Evolutionary conservation across 148 eudicot genomes (phyloP).

Genomic region (Silene uniflora): DNA sequence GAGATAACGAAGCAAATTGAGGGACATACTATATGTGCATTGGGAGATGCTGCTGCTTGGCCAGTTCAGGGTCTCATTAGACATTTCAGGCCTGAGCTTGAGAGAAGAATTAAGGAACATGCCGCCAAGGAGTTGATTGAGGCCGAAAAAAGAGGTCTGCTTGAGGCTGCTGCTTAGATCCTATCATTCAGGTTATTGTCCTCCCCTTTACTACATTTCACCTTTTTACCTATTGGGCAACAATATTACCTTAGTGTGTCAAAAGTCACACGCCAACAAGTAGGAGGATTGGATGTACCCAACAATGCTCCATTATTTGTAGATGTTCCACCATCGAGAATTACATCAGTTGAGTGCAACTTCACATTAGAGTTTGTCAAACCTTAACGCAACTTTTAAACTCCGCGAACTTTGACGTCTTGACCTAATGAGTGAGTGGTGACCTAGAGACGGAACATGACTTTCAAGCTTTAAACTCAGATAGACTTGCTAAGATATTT

Average conservation of each 20-base stretch:
- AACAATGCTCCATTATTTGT: too few relatives aligned
- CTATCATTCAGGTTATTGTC: conserved; percentile 36
- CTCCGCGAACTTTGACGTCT: background rate
- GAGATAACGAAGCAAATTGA: conserved; percentile 95
- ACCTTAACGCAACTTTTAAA: background rate
- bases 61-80: conserved; percentile 97
- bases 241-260: too few relatives aligned
- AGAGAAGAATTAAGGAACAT: conserved; percentile 75
- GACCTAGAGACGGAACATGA: too few relatives aligned
- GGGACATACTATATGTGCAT: conserved; percentile 93
- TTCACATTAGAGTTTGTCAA: too few relatives aligned
- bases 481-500: too few relatives aligned
- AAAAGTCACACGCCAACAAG: too few relatives aligned
- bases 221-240: too few relatives aligned
- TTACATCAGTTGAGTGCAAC: too few relatives aligned
- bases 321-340: too few relatives aligned
- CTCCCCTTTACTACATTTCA: background rate
- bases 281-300: too few relatives aligned
- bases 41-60: conserved; percentile 99
- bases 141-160: conserved; percentile 63
- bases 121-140: conserved; percentile 74
- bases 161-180: conserved; percentile 57
- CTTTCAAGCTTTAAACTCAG: too few relatives aligned
- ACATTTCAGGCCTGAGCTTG: conserved; percentile 92
- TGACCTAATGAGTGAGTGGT: background rate